Conservation (phyloP, 495 filamentous ascomycete genomes). For the Aspergillus cristatus region DNA sequence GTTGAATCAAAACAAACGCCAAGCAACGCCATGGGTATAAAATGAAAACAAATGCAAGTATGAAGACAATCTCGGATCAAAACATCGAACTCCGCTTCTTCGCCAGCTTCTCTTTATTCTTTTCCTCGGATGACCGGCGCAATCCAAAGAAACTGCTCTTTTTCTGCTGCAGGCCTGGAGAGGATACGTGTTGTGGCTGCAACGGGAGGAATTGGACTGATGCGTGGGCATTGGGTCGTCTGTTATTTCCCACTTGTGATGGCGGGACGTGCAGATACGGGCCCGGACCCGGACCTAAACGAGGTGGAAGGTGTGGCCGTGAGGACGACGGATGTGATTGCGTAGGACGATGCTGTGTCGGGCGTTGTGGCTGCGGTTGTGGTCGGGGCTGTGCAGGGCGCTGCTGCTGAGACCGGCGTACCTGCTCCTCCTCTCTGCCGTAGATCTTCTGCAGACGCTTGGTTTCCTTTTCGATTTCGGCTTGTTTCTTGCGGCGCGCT, state of each 20-base stretch:
- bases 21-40: no score
- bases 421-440: slow-evolving; percentile 44
- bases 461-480: slow-evolving; percentile 75
- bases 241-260: no score
- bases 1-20: no score
- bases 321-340: slow-evolving; percentile 4
- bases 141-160: slow-evolving; percentile 46
- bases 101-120: slow-evolving; percentile 25
- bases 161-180: slow-evolving; percentile 26
- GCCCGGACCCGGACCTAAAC: slow-evolving; percentile 10
- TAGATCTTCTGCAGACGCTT: slow-evolving; percentile 68
- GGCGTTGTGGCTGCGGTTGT: slow-evolving; percentile 13
- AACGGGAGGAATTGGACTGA: no score
- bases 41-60: no score
- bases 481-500: slow-evolving; percentile 53
- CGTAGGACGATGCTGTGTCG: slow-evolving; percentile 3
- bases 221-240: no score
- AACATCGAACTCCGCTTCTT: slow-evolving; percentile 49
- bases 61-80: no score
- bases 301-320: slow-evolving; percentile 9
- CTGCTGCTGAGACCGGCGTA: slow-evolving; percentile 14
- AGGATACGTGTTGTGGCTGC: slow-evolving; percentile 3
- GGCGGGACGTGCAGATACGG: slow-evolving; percentile 22
- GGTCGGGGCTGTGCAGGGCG: slow-evolving; percentile 18
- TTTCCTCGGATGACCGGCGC: slow-evolving; percentile 20